These are phyloP conservation scores for Cryphonectria radicalis DNA, from an alignment of 2,329 filamentous ascomycete genomes.

Conservation along the genomic window DNA sequence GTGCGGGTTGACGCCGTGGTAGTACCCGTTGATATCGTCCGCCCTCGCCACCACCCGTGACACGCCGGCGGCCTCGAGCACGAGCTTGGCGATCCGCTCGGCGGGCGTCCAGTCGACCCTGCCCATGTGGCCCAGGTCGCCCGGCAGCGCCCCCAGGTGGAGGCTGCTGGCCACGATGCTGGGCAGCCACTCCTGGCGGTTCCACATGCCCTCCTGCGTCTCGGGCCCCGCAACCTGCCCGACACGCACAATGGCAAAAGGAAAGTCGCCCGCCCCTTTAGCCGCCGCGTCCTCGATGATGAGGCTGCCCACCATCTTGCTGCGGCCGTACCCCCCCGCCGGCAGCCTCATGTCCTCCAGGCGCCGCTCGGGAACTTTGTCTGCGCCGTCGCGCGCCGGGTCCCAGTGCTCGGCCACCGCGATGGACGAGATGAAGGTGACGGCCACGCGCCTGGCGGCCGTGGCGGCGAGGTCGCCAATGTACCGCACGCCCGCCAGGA, in stretches of 20 bases:
- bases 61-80: conserved; percentile 46
- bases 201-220: conserved; percentile 51
- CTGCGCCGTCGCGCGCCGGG: background rate
- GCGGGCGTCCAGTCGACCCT: conserved; percentile 58
- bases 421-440: conserved; percentile 48
- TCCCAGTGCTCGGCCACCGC: conserved; percentile 42
- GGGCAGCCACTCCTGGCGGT: conserved; percentile 58
- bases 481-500: conserved; percentile 52
- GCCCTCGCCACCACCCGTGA: conserved; percentile 23
- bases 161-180: conserved; percentile 51
- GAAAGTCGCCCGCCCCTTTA: conserved; percentile 38
- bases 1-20: conserved; percentile 52
- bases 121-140: conserved; percentile 45
- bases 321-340: conserved; percentile 44
- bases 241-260: conserved; percentile 45
- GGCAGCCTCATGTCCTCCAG: conserved; percentile 40
- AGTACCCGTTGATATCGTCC: conserved; percentile 43
- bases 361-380: conserved; percentile 41
- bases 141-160: conserved; percentile 49
- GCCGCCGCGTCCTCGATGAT: conserved; percentile 44
- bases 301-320: conserved; percentile 44
- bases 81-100: conserved; percentile 47
- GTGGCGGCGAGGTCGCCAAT: conserved; percentile 48
- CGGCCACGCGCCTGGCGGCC: conserved; percentile 39
- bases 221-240: conserved; percentile 49